A percentile compares a stretch with the other conserved stretches of the same genome.
These are phyloP conservation scores for Plasmodium blacklocki DNA, from an alignment of 169 alveolate genomes.

Conservation along the genomic window DNA sequence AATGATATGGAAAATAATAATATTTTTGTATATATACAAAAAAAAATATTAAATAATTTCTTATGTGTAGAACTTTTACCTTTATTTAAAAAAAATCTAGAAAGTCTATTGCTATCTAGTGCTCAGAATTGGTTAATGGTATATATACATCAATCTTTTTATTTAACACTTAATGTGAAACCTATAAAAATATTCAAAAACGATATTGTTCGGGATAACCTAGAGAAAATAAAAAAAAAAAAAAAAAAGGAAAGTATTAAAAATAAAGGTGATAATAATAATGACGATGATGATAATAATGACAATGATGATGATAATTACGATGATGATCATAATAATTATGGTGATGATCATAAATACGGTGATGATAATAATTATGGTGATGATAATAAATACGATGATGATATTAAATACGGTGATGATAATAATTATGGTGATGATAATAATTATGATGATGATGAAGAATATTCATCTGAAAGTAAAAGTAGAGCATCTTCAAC, in stretches of 20 bases:
- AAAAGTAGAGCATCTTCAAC: too few species aligned
- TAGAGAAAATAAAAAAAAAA: constrained; percentile 10
- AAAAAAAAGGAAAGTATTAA: not conserved
- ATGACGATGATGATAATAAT: not conserved
- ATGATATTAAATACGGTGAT: not conserved
- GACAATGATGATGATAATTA: not conserved
- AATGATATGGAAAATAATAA: constrained; percentile 53
- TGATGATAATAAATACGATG: not conserved
- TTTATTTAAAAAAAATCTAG: constrained; percentile 68
- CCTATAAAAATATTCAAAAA: constrained; percentile 44
- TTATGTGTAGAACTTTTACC: constrained; percentile 78
- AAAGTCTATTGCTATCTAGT: constrained; percentile 55
- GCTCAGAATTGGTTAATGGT: constrained; percentile 77
- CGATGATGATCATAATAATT: not conserved
- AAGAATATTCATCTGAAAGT: not conserved
- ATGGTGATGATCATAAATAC: not conserved
- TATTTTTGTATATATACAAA: constrained; percentile 75
- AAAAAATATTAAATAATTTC: constrained; percentile 74
- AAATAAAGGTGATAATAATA: not conserved
- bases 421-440: not conserved
- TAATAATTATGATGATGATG: not conserved
- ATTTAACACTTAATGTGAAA: constrained; percentile 47
- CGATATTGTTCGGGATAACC: not conserved
- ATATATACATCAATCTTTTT: constrained; percentile 63
- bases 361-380: not conserved